phyloP scores from a whole-genome alignment of 208 protist species.

The Tritrichomonas foetus region DNA sequence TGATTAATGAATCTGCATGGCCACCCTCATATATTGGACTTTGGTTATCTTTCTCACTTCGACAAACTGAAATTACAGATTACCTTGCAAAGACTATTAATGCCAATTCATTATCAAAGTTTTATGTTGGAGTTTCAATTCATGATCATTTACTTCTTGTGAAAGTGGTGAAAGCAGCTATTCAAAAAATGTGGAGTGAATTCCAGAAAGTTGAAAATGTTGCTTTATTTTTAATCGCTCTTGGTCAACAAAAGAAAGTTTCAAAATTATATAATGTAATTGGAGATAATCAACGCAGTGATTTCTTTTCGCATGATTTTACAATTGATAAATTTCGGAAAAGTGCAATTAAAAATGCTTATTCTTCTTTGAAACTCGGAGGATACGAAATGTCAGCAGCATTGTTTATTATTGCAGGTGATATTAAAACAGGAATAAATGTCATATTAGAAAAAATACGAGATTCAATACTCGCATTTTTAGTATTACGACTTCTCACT shows the following conservation, averaged over 20 bases:
- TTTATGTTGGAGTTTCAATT: background rate
- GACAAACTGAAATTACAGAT: background rate
- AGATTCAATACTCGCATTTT: background rate
- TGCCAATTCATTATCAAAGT: background rate
- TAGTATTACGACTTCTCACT: background rate
- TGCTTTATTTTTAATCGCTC: background rate
- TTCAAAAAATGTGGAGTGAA: background rate
- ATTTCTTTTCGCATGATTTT: constrained; percentile 11
- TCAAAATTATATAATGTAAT: background rate
- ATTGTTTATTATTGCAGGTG: background rate
- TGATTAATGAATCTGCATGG: background rate
- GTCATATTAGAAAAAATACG: background rate
- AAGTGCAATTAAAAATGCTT: constrained; percentile 7
- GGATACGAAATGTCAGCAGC: background rate
- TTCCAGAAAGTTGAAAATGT: background rate
- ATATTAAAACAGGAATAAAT: background rate
- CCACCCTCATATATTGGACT: constrained; percentile 1
- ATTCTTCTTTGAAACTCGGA: background rate
- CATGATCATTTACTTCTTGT: background rate
- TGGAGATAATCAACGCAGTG: background rate
- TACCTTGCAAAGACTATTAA: background rate
- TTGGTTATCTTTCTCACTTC: background rate
- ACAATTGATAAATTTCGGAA: background rate
- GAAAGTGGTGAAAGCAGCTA: background rate
- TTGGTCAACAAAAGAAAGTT: background rate